Base-by-base conservation (phyloP, 2,329 filamentous ascomycete species). In the Ophiostoma sp. region DNA sequence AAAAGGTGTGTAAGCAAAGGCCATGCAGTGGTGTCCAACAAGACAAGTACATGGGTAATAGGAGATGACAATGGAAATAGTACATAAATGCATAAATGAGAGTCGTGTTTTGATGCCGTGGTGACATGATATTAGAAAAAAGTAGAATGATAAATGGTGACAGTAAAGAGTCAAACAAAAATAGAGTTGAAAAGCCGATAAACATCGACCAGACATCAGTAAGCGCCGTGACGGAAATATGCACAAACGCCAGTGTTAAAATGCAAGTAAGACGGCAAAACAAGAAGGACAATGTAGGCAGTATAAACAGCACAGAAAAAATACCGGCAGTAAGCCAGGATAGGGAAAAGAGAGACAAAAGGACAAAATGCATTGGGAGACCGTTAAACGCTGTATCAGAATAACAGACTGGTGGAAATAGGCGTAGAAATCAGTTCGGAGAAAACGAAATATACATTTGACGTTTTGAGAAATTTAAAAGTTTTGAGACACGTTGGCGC, bases 401-500 rank as follows among this genome's bases (percentile, higher is more conserved):
- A 64, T 64, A 23, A 65, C 2, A 7, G 35, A 39, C 33, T 15
- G 3, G 27, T n/a, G 35, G 35, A 65, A 64, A 64, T 23, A 60
- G 54, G 54, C 60, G 33, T 36, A 54, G 10, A 41, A 70, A 36
- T n/a, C 7, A 70, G 23, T 15, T 8, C 4, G 65, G 1, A 3
- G 4, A 48, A 20, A 6, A 1, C 10, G 36, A 39, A 39, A 7
- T 39, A 39, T 39, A 11, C 1, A 39, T 39, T 10, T 41, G 66
- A 67, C 62, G 36, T 39, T 39, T 39, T 39, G 39, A 3, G 57
- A 10, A 20, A 31, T 20, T n/a, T 39, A 69, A n/a, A 99, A 99
- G 80, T 99, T 99, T 81, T 98, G 95, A 41, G 95, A 92, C 76
- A 99, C 97, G 71, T 95, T 95, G 54, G 92, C 92, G 76, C 92